Evolutionary conservation across 2,329 filamentous ascomycete species (phyloP), one percentile per base, ranked within the genome.

Genomic region (Sordariomycetes sp.): DNA sequence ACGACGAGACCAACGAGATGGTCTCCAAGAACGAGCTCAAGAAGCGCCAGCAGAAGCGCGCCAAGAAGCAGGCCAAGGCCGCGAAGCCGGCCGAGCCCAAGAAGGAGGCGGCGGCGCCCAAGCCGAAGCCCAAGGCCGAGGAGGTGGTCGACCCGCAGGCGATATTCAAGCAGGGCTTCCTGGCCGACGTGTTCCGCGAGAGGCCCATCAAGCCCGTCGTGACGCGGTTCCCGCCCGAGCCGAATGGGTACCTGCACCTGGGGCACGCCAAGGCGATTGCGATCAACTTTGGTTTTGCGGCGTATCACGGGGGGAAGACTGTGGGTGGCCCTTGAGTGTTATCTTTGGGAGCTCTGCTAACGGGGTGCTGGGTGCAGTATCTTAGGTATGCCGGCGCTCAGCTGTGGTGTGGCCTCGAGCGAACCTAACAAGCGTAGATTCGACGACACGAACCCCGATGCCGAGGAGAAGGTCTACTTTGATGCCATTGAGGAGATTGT

Each of bases 251-350:
- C 70, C 81, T 97, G 11, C 92, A 97, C 69, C 88, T 97, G 64
- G 93, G 93, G 22, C 94, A 97, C 69, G 89, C 88, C 63, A 97
- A 97, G 76, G 93, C 94, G 24, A 97, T 97, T 70, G 88, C 90
- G 0, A 85, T 97, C 71, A 97, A 97, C 74, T 97, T 97, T 73
- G 93, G 93, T 7, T 97, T 97, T 70, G 93, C 94, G 16, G 84
- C 82, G 67, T 85, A 86, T 67, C 89, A 96, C 69, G 88, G 87
- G 40, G 93, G 93, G 60, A 77, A 86, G 61, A 71, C 68, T 53
- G 67, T 69, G 61, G 67, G 65, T 20, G 55, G 37, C 60, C 57
- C 54, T 60, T 51, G 20, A 6, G 20, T 50, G 22, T 8, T 50
- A 6, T n/a, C 10, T 24, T n/a, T 10, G 16, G 20, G 22, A 12